Base-by-base conservation (phyloP, 768 basidiomycete genomes). In the Hypsizygus marmoreus region DNA sequence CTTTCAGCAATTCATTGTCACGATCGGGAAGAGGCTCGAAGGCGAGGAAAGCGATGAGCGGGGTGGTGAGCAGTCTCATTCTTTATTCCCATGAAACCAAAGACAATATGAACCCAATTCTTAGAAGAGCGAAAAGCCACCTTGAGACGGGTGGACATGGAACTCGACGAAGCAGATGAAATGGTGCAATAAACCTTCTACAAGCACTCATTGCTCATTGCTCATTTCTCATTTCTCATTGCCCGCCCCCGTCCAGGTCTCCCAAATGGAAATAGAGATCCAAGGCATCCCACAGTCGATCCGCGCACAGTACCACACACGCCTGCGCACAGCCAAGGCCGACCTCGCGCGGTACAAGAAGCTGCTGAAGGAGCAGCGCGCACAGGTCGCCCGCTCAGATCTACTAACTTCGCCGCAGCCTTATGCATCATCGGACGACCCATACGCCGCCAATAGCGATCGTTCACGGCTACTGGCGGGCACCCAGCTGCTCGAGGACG, bases 221-320 rank as follows among this genome's bases (percentile, higher is more conserved):
- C 9, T 5, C 40, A 26, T 12, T 12, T 24, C 10, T 17, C 34
- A 16, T 25, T 25, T 31, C 33, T 17, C 43, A 38, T 19, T 41
- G 17, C 51, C 50, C 34, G 24, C 25, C 39, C 24, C 34, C 29
- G 14, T 16, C 3, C 55, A 98, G 95, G 80, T 97, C 54, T 93
- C 93, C 36, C 97, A 99, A 80, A 97, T 99, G 95, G 95, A 97
- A 71, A 88, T 99, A 47, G 97, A 99, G 71, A 86, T 95, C 6
- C 93, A 94, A 58, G 89, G 91, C 9, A 93, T 97, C 61, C 93
- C 94, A 0, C 85, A 90, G 60, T 87, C 88, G 16, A 76, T 94
- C 56, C 81, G 88, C 40, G 69, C 84, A 0, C 80, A 83, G 50
- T 95, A 94, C 62, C 84, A 88, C 50, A 65, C 76, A 14, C 83